These are phyloP conservation scores for Trichoderma orchidacearum DNA, from an alignment of 495 filamentous ascomycete species.

Conservation along the genomic window DNA sequence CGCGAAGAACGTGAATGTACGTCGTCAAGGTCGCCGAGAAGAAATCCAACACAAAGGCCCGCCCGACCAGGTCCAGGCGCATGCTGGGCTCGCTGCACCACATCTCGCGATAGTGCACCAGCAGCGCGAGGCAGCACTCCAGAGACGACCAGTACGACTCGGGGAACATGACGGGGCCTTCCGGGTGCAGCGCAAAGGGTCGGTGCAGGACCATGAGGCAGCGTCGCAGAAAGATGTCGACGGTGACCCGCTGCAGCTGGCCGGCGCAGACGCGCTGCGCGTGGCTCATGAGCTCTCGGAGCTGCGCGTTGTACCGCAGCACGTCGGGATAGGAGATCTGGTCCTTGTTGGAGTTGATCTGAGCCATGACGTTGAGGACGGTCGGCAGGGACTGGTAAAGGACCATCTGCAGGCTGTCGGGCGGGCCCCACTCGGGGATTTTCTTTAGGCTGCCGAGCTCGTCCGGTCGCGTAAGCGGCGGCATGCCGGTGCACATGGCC, in stretches of 20 bases:
- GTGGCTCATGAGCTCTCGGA: constrained; percentile 10
- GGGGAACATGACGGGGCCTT: constrained; percentile 4
- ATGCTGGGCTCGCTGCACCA: not conserved
- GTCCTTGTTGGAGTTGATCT: constrained; percentile 28
- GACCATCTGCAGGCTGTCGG: constrained; percentile 24
- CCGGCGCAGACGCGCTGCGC: constrained; percentile 2
- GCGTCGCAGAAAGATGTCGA: constrained; percentile 27
- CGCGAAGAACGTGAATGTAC: constrained; percentile 4
- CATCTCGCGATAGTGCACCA: constrained; percentile 4
- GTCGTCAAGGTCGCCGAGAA: constrained; percentile 4
- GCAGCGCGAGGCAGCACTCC: constrained; percentile 5
- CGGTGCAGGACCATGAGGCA: constrained; percentile 34
- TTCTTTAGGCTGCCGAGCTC: constrained; percentile 16
- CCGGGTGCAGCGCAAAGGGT: constrained; percentile 21
- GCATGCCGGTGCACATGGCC: constrained; percentile 24
- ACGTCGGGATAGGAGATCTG: constrained; percentile 34
- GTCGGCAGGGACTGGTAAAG: constrained; percentile 26
- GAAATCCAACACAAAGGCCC: constrained; percentile 2
- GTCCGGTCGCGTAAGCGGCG: constrained; percentile 25
- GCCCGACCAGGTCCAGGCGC: constrained; percentile 3
- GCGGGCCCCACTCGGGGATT: constrained; percentile 14
- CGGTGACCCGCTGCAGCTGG: constrained; percentile 9
- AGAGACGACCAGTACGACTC: constrained; percentile 6
- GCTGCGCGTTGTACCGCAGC: constrained; percentile 24
- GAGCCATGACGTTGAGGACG: constrained; percentile 26